Evolutionary conservation across 2,329 filamentous ascomycete genomes (phyloP).

Genomic region (Domatiomyces catenatus): DNA sequence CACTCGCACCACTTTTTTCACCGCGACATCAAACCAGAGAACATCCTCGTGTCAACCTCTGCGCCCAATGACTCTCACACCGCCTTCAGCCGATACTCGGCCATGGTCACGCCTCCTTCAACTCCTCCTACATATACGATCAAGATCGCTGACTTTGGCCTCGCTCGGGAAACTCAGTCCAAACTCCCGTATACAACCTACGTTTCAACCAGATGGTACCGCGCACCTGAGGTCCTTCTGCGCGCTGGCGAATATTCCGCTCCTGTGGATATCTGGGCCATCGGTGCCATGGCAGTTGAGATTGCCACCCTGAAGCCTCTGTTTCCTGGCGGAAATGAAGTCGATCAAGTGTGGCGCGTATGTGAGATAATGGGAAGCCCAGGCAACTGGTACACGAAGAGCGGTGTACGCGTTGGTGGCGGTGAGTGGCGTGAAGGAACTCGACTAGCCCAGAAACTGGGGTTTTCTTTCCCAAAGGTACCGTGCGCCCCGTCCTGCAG

Average conservation of each 20-base stretch:
- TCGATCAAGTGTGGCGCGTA: slow-evolving; percentile 96
- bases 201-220: slow-evolving; percentile 92
- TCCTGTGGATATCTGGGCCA: slow-evolving; percentile 95
- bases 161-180: slow-evolving; percentile 93
- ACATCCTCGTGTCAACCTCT: slow-evolving; percentile 90
- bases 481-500: background rate
- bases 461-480: slow-evolving; percentile 88
- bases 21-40: slow-evolving; percentile 97
- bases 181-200: slow-evolving; percentile 96
- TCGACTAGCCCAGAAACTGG: slow-evolving; percentile 81
- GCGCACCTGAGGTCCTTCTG: slow-evolving; percentile 80
- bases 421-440: slow-evolving; percentile 96
- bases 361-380: slow-evolving; percentile 99
- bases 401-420: slow-evolving; percentile 71
- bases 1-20: slow-evolving; percentile 97
- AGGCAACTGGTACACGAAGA: slow-evolving; percentile 93
- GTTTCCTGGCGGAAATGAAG: slow-evolving; percentile 94
- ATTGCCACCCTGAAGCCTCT: slow-evolving; percentile 91
- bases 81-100: slow-evolving; percentile 83
- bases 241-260: slow-evolving; percentile 93
- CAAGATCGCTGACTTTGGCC: slow-evolving; percentile 95
- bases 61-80: slow-evolving; percentile 65
- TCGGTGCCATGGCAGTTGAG: slow-evolving; percentile 97
- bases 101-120: slow-evolving; percentile 82
- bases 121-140: slow-evolving; percentile 89